Evolutionary conservation across 78 protist genomes (phyloP).

Genomic region (Emiliania huxleyi): DNA sequence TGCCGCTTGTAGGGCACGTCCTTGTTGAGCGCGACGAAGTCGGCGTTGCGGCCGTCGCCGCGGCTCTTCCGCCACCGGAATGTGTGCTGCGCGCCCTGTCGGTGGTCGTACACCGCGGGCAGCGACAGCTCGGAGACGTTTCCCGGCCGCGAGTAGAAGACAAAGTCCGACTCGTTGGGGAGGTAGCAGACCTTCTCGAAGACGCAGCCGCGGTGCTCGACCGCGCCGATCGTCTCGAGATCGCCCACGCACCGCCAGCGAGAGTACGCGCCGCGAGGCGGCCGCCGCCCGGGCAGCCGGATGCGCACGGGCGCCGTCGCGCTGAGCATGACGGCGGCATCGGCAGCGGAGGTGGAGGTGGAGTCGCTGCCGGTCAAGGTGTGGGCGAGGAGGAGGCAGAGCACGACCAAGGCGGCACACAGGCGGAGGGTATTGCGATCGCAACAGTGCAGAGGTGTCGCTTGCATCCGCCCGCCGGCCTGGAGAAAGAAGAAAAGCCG

Average conservation of each 20-base stretch:
- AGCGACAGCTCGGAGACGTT: background rate
- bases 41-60: background rate
- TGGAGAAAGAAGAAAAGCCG: too few relatives aligned
- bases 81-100: background rate
- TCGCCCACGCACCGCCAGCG: conserved; percentile 1
- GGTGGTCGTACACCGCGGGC: background rate
- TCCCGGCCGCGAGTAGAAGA: too few relatives aligned
- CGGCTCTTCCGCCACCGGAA: background rate
- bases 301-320: conserved; percentile 16
- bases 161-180: background rate
- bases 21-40: background rate
- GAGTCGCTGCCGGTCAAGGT: too few relatives aligned
- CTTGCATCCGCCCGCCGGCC: too few relatives aligned
- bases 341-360: too few relatives aligned
- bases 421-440: too few relatives aligned
- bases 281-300: background rate
- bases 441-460: too few relatives aligned
- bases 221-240: background rate
- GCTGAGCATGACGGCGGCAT: too few relatives aligned
- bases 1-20: background rate
- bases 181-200: background rate
- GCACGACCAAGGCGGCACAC: too few relatives aligned
- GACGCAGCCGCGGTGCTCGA: background rate
- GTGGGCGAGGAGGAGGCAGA: too few relatives aligned
- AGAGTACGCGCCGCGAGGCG: background rate